These are phyloP conservation scores for Eremochloa ophiuroides DNA, from an alignment of 176 grass and related monocot species.

Conservation along the genomic window DNA sequence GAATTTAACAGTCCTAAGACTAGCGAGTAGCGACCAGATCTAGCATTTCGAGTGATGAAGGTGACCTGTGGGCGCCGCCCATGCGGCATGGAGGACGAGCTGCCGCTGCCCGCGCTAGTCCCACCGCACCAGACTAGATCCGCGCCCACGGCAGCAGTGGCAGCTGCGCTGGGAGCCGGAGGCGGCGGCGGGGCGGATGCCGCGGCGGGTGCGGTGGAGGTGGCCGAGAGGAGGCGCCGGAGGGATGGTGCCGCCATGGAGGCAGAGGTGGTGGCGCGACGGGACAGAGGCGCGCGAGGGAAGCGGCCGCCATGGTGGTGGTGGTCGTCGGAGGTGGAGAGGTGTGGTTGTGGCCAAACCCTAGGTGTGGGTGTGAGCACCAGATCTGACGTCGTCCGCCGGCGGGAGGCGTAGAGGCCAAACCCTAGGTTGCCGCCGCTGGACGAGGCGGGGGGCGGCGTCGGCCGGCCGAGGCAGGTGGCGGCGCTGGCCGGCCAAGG, in stretches of 20 bases:
- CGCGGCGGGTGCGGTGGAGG: constrained; percentile 20
- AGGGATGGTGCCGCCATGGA: constrained; percentile 29
- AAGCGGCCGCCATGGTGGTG: constrained; percentile 57
- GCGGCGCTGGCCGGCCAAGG: no score
- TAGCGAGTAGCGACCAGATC: constrained; percentile 36
- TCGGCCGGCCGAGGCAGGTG: no score
- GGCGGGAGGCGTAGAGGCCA: no score
- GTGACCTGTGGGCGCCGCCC: constrained; percentile 77
- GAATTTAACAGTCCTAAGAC: background rate
- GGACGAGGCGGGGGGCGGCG: no score
- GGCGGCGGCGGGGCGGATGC: constrained; percentile 20
- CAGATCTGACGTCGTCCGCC: no score
- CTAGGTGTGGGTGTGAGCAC: no score
- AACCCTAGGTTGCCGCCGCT: no score
- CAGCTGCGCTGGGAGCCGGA: background rate
- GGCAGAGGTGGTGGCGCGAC: constrained; percentile 31
- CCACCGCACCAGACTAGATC: constrained; percentile 87
- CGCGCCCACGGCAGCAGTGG: background rate
- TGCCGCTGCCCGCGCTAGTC: constrained; percentile 88
- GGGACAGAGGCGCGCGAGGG: constrained; percentile 65
- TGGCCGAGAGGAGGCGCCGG: constrained; percentile 40
- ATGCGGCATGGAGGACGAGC: constrained; percentile 79
- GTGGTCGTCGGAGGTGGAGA: background rate
- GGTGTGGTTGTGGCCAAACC: no score
- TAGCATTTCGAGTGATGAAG: background rate